phyloP scores from a whole-genome alignment of 148 eudicot genomes.

The Persicaria tinctoria region DNA sequence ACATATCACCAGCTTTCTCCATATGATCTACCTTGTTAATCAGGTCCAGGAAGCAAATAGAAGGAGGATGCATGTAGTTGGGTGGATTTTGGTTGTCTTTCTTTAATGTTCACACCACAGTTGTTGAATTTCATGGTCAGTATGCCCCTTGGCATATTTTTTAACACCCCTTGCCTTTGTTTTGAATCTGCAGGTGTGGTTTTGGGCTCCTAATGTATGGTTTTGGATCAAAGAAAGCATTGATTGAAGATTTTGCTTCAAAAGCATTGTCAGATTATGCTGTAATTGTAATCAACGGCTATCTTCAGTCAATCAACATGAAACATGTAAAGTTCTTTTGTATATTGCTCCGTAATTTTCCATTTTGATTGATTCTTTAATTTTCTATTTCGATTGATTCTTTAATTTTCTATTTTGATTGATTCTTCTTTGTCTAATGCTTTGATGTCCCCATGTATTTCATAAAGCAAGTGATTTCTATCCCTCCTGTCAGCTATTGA shows the following conservation, averaged over 20 bases:
- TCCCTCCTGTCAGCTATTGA: neutral
- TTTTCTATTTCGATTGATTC: neutral
- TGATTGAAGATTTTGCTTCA: conserved; percentile 92
- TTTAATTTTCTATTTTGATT: conserved; percentile 5
- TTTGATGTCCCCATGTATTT: neutral
- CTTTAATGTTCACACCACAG: neutral
- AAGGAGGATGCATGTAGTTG: neutral
- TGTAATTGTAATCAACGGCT: conserved; percentile 82
- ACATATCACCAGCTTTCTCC: neutral
- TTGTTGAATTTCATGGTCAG: no score
- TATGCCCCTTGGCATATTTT: neutral
- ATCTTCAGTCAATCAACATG: conserved; percentile 83
- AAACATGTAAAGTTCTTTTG: conserved; percentile 54
- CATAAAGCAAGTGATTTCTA: neutral
- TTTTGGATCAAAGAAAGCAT: conserved; percentile 86
- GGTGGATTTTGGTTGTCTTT: neutral
- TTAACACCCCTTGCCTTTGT: neutral
- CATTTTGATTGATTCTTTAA: conserved; percentile 3
- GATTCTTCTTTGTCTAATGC: neutral
- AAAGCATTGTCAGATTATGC: conserved; percentile 53
- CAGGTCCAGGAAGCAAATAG: neutral
- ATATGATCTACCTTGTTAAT: neutral
- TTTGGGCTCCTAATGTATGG: conserved; percentile 96
- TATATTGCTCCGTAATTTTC: neutral
- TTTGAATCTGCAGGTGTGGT: conserved; percentile 45